These are phyloP conservation scores for Salix dunnii DNA, from an alignment of 345 rosid genomes.

Conservation along the genomic window DNA sequence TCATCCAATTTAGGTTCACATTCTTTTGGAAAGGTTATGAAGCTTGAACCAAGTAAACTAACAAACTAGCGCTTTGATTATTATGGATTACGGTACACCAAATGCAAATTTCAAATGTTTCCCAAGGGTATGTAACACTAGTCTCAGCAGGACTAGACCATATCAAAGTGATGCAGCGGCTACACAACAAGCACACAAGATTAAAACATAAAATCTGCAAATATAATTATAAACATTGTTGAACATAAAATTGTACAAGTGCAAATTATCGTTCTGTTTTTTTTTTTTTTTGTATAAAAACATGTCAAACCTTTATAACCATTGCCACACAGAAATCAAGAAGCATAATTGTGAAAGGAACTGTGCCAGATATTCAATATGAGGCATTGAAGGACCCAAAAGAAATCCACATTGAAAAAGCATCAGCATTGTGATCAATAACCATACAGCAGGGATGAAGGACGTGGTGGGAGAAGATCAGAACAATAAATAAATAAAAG, in stretches of 20 bases:
- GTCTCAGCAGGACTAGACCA: no score
- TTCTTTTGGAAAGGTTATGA: background rate
- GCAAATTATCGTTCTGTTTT: no score
- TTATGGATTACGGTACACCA: background rate
- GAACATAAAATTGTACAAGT: no score
- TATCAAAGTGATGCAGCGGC: no score
- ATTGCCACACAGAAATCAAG: no score
- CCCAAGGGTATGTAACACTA: background rate
- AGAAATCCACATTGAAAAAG: background rate
- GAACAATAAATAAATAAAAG: background rate
- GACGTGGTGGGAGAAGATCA: background rate
- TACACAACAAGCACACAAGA: no score
- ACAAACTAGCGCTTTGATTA: background rate
- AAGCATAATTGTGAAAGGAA: no score
- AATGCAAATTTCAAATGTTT: background rate
- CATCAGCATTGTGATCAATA: background rate
- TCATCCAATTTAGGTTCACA: background rate
- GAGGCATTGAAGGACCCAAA: background rate
- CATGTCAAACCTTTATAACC: no score
- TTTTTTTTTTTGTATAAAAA: no score
- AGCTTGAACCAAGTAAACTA: background rate
- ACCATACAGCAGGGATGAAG: background rate
- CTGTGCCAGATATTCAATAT: no score
- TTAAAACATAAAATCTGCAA: no score
- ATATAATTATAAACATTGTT: no score